Percentiles rank a stretch among this genome's conserved stretches.
Conservation (phyloP, 768 basidiomycete genomes). For the Suillus decipiens region DNA sequence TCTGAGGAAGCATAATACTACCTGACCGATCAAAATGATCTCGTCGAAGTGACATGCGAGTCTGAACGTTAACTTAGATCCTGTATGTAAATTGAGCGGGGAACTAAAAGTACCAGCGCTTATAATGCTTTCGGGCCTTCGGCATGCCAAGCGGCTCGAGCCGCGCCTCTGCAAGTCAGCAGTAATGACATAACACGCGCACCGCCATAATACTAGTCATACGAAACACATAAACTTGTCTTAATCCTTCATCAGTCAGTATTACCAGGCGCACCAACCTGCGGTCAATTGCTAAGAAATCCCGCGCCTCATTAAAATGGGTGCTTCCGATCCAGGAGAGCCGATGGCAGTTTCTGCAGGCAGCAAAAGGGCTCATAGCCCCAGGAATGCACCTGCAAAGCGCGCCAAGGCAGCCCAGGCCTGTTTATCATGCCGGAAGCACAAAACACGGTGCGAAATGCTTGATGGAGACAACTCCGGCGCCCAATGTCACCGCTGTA, state of each 20-base stretch:
- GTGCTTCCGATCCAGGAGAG: conserved; percentile 19
- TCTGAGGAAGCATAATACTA: background rate
- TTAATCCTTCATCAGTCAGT: conserved; percentile 3
- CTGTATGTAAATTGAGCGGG: too few species aligned
- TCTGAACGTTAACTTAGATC: too few species aligned
- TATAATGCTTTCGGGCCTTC: background rate
- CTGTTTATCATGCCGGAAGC: conserved; percentile 46
- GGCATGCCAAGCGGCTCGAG: conserved; percentile 1
- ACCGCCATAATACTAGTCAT: background rate
- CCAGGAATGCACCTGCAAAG: conserved; percentile 34
- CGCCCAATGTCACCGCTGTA: conserved; percentile 50
- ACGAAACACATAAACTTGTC: background rate
- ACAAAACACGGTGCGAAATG: conserved; percentile 53
- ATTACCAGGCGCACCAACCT: background rate
- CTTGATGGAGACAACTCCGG: conserved; percentile 41
- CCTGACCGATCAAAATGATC: background rate
- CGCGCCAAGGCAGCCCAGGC: conserved; percentile 47
- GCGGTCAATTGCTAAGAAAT: background rate
- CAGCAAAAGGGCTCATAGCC: conserved; percentile 34
- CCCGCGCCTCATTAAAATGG: conserved; percentile 12
- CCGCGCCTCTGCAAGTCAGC: conserved; percentile 6
- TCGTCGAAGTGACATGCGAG: too few species aligned
- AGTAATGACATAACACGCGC: background rate
- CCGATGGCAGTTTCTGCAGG: conserved; percentile 18
- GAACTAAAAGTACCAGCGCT: too few species aligned